These are phyloP conservation scores for Tolypocladium pustulatum DNA, from an alignment of 2,329 filamentous ascomycete species.

Conservation along the genomic window DNA sequence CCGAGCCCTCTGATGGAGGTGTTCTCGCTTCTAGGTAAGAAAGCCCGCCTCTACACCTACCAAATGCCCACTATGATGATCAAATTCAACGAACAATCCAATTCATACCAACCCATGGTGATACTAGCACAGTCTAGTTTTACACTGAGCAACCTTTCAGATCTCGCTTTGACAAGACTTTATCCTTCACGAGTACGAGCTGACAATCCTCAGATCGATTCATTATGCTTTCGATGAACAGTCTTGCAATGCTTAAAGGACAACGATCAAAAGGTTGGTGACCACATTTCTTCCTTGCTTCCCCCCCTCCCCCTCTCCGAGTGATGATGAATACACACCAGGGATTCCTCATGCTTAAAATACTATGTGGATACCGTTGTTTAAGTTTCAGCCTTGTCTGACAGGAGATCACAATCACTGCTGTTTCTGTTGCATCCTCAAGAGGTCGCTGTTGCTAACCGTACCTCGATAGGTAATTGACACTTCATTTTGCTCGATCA, in stretches of 20 bases:
- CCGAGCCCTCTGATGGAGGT: constrained; percentile 3
- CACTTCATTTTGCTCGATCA: not conserved
- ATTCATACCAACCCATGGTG: constrained; percentile 51
- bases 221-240: not conserved
- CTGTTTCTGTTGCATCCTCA: constrained; percentile 8
- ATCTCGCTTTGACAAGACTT: not conserved
- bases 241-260: constrained; percentile 27
- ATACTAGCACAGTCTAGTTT: constrained; percentile 37
- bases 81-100: constrained; percentile 47
- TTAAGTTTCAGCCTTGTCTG: constrained; percentile 61
- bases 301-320: constrained; percentile 17
- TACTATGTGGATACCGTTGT: constrained; percentile 51
- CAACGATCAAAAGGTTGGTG: constrained; percentile 37
- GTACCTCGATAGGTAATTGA: constrained; percentile 30
- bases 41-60: not conserved
- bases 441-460: constrained; percentile 25
- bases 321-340: constrained; percentile 54
- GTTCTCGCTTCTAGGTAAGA: constrained; percentile 4
- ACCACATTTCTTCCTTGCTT: constrained; percentile 2
- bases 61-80: constrained; percentile 20
- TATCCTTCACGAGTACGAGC: constrained; percentile 1
- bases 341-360: constrained; percentile 62
- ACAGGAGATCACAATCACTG: constrained; percentile 28
- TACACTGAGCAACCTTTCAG: constrained; percentile 40
- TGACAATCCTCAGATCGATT: constrained; percentile 8